phyloP scores from a whole-genome alignment of 73 alveolate species.

The Tetrahymena malaccensis region DNA sequence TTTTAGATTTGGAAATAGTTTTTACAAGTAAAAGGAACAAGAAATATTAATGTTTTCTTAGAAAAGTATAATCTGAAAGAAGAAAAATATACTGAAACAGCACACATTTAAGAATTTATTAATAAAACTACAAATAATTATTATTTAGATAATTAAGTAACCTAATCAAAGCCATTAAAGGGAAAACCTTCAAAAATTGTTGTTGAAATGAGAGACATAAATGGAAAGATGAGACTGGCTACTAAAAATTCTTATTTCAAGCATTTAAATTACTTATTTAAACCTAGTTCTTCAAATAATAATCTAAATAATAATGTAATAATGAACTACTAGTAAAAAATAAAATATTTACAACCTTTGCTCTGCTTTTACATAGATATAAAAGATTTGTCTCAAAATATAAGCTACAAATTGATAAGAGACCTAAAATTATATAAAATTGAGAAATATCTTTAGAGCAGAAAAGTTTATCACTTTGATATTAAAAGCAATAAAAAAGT shows the following conservation, averaged over 20 bases:
- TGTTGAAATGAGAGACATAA: background rate
- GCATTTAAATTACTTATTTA: background rate
- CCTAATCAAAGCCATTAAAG: background rate
- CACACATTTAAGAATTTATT: background rate
- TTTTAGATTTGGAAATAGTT: background rate
- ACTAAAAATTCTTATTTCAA: background rate
- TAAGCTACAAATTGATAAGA: background rate
- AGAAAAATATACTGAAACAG: background rate
- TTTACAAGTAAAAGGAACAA: background rate
- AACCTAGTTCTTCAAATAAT: background rate
- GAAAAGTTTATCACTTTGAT: background rate
- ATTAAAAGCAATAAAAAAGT: background rate
- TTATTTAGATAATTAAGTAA: background rate
- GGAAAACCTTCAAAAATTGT: background rate
- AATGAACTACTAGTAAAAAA: background rate
- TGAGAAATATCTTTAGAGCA: background rate
- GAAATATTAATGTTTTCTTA: background rate
- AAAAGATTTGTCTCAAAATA: background rate
- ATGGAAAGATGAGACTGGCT: background rate
- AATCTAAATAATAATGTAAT: background rate
- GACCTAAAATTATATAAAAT: background rate
- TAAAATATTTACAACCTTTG: background rate
- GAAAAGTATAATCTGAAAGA: background rate
- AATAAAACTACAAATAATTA: background rate
- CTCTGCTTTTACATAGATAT: background rate